Evolutionary conservation across 805 yeast species (phyloP), one percentile per base, ranked within the genome.

Genomic region (Middelhovenomyces tepae): DNA sequence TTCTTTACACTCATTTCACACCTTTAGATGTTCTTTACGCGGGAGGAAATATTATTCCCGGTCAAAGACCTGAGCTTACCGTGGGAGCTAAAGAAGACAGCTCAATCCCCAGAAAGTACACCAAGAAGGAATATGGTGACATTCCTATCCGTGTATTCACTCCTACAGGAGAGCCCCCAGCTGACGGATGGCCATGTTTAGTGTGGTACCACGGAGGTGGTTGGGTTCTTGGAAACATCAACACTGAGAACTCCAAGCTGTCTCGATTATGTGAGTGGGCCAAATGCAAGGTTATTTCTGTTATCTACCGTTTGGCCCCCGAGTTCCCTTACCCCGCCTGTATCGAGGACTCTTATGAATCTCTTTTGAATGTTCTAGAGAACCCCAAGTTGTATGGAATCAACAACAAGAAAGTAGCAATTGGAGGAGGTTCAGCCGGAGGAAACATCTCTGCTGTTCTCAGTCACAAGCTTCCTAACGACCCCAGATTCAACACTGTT

Each of bases 221-320:
- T 2, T 64, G 65, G 62, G 64, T 57, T 1, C 47, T 63, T 11
- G 69, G 69, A 2, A 51, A 51, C 34, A 54, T 65, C 25, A 42
- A 35, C 35, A 56, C 69, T 9, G 69, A 64, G 36, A 64, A 65
- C 48, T 55, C 64, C 2, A 61, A 51, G 44, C 64, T 69, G 39
- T 57, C 69, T 2, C 59, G 62, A 36, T 41, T 60, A 25, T 64
- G 67, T 16, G 56, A 57, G 22, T 34, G 43, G 15, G 57, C 62
- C 7, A 38, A 57, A 28, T 55, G 64, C 38, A 44, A 57, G n/a
- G 69, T 66, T 9, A 50, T 69, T 7, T 52, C 62, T 5, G 66
- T 69, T n/a, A 72, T 69, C 45, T 69, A 69, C 48, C 40, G 74
- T 25, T 47, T 67, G 35, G 73, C 73, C 0, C 75, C 75, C 2